Evolutionary conservation across 257 asterid species (phyloP).

Genomic region (Salvia hispanica): DNA sequence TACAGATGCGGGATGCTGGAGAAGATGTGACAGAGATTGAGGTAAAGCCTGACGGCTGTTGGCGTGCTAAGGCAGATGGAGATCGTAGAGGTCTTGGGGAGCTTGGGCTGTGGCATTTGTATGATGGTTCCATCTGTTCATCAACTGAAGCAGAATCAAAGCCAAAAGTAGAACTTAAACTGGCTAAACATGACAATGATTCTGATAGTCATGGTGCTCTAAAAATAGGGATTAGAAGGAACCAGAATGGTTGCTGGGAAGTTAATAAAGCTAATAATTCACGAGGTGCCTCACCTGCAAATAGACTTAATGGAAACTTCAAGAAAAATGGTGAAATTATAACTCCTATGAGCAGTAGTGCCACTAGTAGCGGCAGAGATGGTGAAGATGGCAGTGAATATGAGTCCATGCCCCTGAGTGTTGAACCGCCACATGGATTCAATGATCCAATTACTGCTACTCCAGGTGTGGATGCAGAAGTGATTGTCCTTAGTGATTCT

Average conservation of each 20-base stretch:
- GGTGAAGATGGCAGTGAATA: conserved; percentile 84
- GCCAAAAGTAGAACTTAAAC: conserved; percentile 59
- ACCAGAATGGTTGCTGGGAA: conserved; percentile 84
- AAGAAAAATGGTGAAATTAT: conserved; percentile 39
- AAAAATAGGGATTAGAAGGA: conserved; percentile 73
- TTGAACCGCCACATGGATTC: conserved; percentile 49
- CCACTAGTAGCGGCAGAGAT: conserved; percentile 84
- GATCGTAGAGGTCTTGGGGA: conserved; percentile 66
- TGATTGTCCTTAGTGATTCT: conserved; percentile 86
- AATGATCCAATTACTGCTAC: conserved; percentile 43
- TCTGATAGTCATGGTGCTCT: conserved; percentile 73
- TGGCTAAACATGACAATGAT: conserved; percentile 70
- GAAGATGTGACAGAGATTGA: conserved; percentile 94
- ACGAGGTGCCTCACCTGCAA: conserved; percentile 54
- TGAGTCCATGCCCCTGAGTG: conserved; percentile 59
- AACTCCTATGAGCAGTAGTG: conserved; percentile 89
- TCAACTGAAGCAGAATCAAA: conserved; percentile 64
- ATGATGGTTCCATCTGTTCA: conserved; percentile 70
- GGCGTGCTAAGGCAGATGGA: conserved; percentile 95
- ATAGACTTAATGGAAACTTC: conserved; percentile 47
- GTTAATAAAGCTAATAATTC: conserved; percentile 61
- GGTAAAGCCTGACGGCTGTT: conserved; percentile 98
- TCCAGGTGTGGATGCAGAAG: conserved; percentile 59
- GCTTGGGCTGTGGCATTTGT: conserved; percentile 87
- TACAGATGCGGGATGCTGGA: conserved; percentile 65